Evolutionary conservation across 305 asterid genomes (phyloP).

Genomic region (Andrographis paniculata): DNA sequence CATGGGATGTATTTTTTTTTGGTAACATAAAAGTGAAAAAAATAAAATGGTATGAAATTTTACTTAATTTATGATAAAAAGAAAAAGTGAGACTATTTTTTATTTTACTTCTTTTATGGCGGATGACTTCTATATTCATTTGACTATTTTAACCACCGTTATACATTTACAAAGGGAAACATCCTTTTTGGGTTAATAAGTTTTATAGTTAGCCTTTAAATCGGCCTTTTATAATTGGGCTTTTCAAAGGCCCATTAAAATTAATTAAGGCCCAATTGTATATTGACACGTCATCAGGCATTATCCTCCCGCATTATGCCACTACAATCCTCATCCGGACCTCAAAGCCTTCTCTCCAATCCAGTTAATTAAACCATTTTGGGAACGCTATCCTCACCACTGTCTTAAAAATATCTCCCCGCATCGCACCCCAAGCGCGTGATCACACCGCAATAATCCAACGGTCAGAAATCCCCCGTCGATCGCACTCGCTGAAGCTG

Average conservation of each 20-base stretch:
- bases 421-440: too few relatives aligned
- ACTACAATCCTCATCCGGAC: constrained; percentile 32
- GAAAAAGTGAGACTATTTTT: too few relatives aligned
- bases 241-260: not conserved
- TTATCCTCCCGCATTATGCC: constrained; percentile 16
- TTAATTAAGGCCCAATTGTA: not conserved
- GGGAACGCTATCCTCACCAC: constrained; percentile 40
- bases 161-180: too few relatives aligned
- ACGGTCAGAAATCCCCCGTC: constrained; percentile 2
- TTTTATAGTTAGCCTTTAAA: not conserved
- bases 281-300: constrained; percentile 19
- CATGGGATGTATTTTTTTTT: too few relatives aligned
- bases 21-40: too few relatives aligned
- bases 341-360: constrained; percentile 28
- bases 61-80: too few relatives aligned
- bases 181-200: too few relatives aligned
- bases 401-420: not conserved
- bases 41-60: too few relatives aligned
- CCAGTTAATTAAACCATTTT: constrained; percentile 30
- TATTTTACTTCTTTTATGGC: too few relatives aligned
- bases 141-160: too few relatives aligned
- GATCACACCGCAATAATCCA: not conserved
- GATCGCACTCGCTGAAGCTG: not conserved
- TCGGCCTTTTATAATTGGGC: not conserved
- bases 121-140: too few relatives aligned